A percentile compares a stretch with the other conserved stretches of the same genome.
Conservation (phyloP, 148 eudicot species). For the Vaccinium myrtillus region DNA sequence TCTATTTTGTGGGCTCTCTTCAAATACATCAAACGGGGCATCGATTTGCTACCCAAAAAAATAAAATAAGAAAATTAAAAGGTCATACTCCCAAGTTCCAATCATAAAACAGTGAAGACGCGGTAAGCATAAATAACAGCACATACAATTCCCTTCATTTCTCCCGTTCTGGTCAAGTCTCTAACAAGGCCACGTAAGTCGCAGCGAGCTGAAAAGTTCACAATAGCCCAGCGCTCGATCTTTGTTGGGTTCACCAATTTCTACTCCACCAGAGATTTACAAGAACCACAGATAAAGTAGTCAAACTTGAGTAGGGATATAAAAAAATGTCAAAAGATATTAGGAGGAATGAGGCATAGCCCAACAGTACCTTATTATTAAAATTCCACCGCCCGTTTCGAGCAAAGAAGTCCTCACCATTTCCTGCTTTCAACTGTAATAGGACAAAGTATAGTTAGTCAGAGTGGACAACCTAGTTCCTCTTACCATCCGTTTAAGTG, state of each 20-base stretch:
- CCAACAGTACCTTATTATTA: slow-evolving; percentile 66
- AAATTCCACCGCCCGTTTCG: slow-evolving; percentile 95
- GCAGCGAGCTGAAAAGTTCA: slow-evolving; percentile 86
- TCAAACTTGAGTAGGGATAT: background rate
- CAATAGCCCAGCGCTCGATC: slow-evolving; percentile 80
- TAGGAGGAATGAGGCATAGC: background rate
- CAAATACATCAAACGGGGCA: slow-evolving; percentile 71
- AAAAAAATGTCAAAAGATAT: background rate
- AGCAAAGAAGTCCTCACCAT: slow-evolving; percentile 82
- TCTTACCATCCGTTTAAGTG: background rate
- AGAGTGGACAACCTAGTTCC: background rate
- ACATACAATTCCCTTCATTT: slow-evolving; percentile 79
- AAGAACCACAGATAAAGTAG: background rate
- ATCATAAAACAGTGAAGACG: background rate
- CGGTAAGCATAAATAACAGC: background rate
- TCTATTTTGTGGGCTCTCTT: slow-evolving; percentile 64
- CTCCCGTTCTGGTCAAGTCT: slow-evolving; percentile 66
- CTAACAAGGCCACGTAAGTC: slow-evolving; percentile 52
- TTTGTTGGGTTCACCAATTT: slow-evolving; percentile 66
- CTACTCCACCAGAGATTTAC: slow-evolving; percentile 30
- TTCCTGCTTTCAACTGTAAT: slow-evolving; percentile 68
- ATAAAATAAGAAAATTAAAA: background rate
- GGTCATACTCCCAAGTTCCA: background rate
- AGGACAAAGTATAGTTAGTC: background rate
- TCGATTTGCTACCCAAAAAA: slow-evolving; percentile 46